Percentiles rank a stretch among this genome's conserved stretches.
phyloP scores from a whole-genome alignment of 2,329 filamentous ascomycete species.

The Sporothrix pallida region DNA sequence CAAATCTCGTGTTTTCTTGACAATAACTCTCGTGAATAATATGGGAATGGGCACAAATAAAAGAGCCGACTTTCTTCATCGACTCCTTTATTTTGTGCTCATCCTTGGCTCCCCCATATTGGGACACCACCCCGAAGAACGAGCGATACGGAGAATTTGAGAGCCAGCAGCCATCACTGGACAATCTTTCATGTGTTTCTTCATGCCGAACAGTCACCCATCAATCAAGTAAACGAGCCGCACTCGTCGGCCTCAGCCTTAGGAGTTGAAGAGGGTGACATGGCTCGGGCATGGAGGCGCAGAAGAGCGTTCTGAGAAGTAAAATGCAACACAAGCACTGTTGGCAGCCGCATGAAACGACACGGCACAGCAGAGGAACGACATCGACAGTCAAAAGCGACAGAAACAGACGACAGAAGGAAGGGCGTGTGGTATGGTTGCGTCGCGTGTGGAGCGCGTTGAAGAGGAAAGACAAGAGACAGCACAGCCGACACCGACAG shows the following conservation, averaged over 20 bases:
- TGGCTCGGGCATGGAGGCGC: background rate
- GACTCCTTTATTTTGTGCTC: too few species aligned
- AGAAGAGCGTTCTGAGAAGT: background rate
- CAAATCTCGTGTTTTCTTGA: too few species aligned
- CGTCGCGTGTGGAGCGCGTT: constrained; percentile 4
- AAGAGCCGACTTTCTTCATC: too few species aligned
- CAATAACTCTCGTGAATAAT: too few species aligned
- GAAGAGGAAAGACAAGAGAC: background rate
- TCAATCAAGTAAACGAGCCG: background rate
- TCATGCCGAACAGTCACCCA: too few species aligned
- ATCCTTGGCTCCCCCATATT: background rate
- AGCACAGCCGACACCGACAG: background rate
- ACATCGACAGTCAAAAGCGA: too few species aligned
- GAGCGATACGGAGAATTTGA: background rate
- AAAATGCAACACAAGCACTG: background rate
- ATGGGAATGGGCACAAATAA: too few species aligned
- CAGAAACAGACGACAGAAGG: background rate
- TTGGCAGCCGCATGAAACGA: constrained; percentile 12
- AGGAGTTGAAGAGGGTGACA: background rate
- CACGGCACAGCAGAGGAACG: background rate
- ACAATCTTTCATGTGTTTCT: too few species aligned
- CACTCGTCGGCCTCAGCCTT: background rate
- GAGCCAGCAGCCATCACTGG: too few species aligned
- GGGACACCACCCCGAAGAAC: background rate
- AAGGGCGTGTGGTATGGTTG: constrained; percentile 5